phyloP scores from a whole-genome alignment of 1,284 basidiomycete genomes.

The Farysia itapuensis region DNA sequence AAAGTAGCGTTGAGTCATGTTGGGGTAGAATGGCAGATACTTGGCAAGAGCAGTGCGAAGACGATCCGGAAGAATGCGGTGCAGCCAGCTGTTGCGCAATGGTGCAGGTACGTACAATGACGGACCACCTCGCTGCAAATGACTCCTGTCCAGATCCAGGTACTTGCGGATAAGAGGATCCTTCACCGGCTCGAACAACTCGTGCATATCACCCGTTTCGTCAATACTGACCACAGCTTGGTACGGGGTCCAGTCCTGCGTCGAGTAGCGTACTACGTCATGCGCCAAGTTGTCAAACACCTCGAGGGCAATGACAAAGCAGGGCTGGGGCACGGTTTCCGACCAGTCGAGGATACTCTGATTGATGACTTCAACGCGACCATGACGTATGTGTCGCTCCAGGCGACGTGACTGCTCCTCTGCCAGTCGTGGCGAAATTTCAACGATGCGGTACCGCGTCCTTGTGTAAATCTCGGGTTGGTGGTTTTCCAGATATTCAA shows the following conservation, averaged over 20 bases:
- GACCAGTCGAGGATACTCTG: slow-evolving; percentile 84
- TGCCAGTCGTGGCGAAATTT: slow-evolving; percentile 82
- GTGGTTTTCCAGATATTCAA: slow-evolving; percentile 74
- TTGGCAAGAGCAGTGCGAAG: slow-evolving; percentile 22
- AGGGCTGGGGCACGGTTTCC: slow-evolving; percentile 73
- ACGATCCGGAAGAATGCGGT: slow-evolving; percentile 67
- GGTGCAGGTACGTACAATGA: slow-evolving; percentile 3
- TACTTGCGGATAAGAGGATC: slow-evolving; percentile 81
- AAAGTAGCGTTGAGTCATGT: slow-evolving; percentile 85
- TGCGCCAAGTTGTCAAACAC: slow-evolving; percentile 98
- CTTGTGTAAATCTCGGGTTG: slow-evolving; percentile 90
- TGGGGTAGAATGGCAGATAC: slow-evolving; percentile 72
- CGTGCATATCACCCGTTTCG: slow-evolving; percentile 78
- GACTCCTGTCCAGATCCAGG: slow-evolving; percentile 29
- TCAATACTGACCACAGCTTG: slow-evolving; percentile 84
- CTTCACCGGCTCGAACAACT: slow-evolving; percentile 78
- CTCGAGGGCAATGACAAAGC: slow-evolving; percentile 91
- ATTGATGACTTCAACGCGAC: slow-evolving; percentile 73
- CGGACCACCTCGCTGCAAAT: not conserved
- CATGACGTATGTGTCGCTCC: slow-evolving; percentile 32
- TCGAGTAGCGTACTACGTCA: slow-evolving; percentile 87
- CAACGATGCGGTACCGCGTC: slow-evolving; percentile 87
- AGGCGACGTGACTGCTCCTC: slow-evolving; percentile 67
- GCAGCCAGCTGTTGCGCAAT: slow-evolving; percentile 61
- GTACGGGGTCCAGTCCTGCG: slow-evolving; percentile 72